These are phyloP conservation scores for Waitea zeae DNA, from an alignment of 1,284 basidiomycete species.

Conservation along the genomic window DNA sequence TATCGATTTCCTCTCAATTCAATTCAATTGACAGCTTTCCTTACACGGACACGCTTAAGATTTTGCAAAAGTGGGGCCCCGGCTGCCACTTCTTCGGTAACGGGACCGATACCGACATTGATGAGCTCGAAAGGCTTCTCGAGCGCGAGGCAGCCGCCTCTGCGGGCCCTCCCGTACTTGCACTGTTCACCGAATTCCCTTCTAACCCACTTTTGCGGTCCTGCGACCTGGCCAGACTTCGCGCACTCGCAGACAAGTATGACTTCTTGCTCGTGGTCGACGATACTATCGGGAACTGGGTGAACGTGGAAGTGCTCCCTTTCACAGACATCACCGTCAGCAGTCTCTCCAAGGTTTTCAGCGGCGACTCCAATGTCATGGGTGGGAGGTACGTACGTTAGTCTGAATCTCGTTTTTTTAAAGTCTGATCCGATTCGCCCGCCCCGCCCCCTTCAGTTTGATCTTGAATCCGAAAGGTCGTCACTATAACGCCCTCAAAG, in stretches of 20 bases:
- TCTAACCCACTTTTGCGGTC: conserved; percentile 87
- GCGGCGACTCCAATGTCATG: conserved; percentile 93
- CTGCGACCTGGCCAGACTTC: conserved; percentile 64
- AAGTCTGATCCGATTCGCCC: conserved; percentile 2
- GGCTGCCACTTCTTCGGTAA: conserved; percentile 85
- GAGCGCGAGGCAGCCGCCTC: conserved; percentile 23
- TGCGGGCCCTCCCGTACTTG: conserved; percentile 35
- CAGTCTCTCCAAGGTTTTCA: conserved; percentile 91
- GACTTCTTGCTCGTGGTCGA: conserved; percentile 85
- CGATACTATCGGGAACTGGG: conserved; percentile 93
- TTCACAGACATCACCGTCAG: conserved; percentile 90
- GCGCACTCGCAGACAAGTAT: conserved; percentile 75
- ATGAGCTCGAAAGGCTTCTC: conserved; percentile 53
- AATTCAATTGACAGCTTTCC: conserved; percentile 52
- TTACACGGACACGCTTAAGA: conserved; percentile 95
- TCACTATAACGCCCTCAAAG: conserved; percentile 52
- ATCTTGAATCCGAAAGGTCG: conserved; percentile 71
- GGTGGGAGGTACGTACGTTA: conserved; percentile 66
- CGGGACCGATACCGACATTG: conserved; percentile 65
- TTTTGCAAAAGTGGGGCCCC: conserved; percentile 93
- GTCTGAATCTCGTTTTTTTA: conserved; percentile 2
- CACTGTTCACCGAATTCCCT: conserved; percentile 81
- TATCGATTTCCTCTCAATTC: conserved; percentile 3
- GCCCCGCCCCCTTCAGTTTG: conserved; percentile 27
- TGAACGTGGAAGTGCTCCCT: conserved; percentile 86